Evolutionary conservation across 352 stramenopile genomes (phyloP), one percentile per base, ranked within the genome.

Genomic region (Pythium aristosporum): DNA sequence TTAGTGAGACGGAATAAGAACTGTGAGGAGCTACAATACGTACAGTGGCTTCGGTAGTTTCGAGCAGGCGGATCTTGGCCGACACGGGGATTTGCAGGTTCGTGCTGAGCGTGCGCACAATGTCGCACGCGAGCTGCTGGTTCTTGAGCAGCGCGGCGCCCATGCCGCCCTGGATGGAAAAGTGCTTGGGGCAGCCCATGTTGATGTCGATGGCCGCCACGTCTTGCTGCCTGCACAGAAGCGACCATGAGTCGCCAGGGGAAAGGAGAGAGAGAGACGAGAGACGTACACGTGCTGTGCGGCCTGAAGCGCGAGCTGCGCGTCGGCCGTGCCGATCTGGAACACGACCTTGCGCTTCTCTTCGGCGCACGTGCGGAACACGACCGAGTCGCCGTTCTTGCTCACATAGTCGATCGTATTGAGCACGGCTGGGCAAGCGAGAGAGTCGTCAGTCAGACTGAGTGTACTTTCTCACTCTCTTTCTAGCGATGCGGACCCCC

Each of bases 171-270:
- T 96, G 85, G 28, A 96, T 65, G 16, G 89, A 97, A 57, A 98
- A 98, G 63, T 96, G 85, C 75, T 98, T 98, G 10, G 93, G 93
- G 60, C 93, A 98, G 56, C 93, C 93, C 93, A 98, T 98, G 70
- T 98, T 98, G 65, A 98, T 84, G 67, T 98, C 91, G 32, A 98
- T 76, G n/a, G 87, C 81, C 8, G 83, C 85, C 11, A 98, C 91
- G 64, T 98, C 92, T 3, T 87, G 69, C 21, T 84, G 77, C n/a
- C 41, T 61, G 16, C n/a, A 48, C 36, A 30, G 25, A 30, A 30
- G 25, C 25, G 25, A 12, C 37, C 37, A 42, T 16, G 37, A 42
- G 25, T 42, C 37, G 15, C 16, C 10, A 44, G 34, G 16, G 15
- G 42, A 8, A 20, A 23, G 47, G 11, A 37, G 18, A 25, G 16